Evolutionary conservation across 768 basidiomycete genomes (phyloP).

Genomic region (Agaricus blazei): DNA sequence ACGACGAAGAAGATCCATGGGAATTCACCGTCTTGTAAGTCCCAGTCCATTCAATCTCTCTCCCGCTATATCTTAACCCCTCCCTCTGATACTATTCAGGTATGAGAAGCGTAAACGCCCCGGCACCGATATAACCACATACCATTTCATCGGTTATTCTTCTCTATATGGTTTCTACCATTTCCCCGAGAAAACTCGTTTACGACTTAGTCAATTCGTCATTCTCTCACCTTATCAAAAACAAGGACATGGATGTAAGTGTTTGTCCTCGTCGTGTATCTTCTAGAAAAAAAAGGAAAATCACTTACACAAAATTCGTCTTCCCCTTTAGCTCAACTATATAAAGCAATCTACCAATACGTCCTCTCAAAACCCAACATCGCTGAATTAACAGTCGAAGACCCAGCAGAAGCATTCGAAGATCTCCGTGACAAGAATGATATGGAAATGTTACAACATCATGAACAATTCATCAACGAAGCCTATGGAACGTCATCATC

Average conservation of each 20-base stretch:
- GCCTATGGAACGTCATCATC: conserved; percentile 51
- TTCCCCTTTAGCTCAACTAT: conserved; percentile 65
- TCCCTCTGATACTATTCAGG: conserved; percentile 30
- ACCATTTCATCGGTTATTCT: conserved; percentile 94
- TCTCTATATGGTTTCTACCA: conserved; percentile 95
- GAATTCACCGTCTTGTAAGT: conserved; percentile 86
- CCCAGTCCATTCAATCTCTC: background rate
- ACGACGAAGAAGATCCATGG: conserved; percentile 92
- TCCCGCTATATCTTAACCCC: background rate
- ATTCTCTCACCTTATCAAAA: conserved; percentile 88
- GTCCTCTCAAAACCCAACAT: conserved; percentile 60
- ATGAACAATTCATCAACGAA: conserved; percentile 65
- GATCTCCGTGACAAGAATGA: conserved; percentile 94
- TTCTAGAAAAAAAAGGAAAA: too few relatives aligned
- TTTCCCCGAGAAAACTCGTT: conserved; percentile 85
- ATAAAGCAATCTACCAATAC: conserved; percentile 79
- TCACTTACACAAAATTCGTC: background rate
- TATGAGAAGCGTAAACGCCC: conserved; percentile 78
- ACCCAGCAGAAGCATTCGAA: conserved; percentile 97
- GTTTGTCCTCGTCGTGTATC: background rate
- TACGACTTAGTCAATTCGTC: conserved; percentile 93
- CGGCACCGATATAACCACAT: conserved; percentile 47
- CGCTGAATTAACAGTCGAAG: conserved; percentile 95
- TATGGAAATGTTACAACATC: conserved; percentile 65
- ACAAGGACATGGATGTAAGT: conserved; percentile 85